Evolutionary conservation across 202 grass and related monocot species (phyloP).

Genomic region (Setaria italica): DNA sequence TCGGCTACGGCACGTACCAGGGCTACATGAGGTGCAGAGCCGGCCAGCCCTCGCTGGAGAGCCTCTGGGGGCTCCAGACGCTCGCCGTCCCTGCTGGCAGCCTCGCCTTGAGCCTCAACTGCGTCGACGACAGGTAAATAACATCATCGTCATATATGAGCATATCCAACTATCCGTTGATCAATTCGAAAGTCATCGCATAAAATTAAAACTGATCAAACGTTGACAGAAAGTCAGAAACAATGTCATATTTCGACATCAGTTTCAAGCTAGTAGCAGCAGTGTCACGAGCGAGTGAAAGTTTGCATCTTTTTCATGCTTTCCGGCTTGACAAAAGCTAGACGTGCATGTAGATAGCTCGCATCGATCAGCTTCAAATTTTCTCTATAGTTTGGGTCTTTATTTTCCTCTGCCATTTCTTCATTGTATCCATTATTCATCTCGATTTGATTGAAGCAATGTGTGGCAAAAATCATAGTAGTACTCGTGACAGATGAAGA

Average conservation of each 20-base stretch:
- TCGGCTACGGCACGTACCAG: constrained; percentile 72
- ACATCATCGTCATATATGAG: background rate
- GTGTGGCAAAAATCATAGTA: background rate
- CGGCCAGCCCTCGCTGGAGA: constrained; percentile 70
- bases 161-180: background rate
- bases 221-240: background rate
- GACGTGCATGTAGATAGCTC: constrained; percentile 2
- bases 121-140: constrained; percentile 58
- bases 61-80: constrained; percentile 68
- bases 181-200: background rate
- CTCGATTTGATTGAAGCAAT: background rate
- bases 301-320: constrained; percentile 28
- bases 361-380: background rate
- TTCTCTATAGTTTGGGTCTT: background rate
- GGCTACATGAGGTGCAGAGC: constrained; percentile 64
- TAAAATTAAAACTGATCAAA: background rate
- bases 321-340: constrained; percentile 35
- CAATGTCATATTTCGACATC: too few relatives aligned
- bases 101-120: constrained; percentile 70
- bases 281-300: background rate
- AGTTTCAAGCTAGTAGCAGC: too few relatives aligned
- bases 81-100: constrained; percentile 61
- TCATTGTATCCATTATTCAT: background rate
- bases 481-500: constrained; percentile 43
- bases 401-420: background rate